A percentile compares a stretch with the other conserved stretches of the same genome.
phyloP scores from a whole-genome alignment of 139 green algal genomes.

The Microglena sp. region DNA sequence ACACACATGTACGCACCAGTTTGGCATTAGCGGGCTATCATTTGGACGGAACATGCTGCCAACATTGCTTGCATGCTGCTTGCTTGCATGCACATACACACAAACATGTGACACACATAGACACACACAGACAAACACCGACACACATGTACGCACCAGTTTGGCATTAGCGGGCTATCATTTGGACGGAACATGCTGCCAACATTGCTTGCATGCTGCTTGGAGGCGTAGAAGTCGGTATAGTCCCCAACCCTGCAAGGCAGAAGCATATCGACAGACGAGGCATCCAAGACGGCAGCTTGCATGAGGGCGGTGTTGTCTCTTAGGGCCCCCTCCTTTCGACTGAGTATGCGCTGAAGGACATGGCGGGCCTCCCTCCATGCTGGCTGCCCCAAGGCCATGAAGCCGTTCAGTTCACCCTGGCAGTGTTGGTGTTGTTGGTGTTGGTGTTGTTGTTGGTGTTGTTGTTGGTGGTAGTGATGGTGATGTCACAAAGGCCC shows the following conservation, averaged over 20 bases:
- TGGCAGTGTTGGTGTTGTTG: constrained; percentile 18
- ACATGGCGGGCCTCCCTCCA: constrained; percentile 57
- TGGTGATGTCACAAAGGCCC: neutral
- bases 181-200: constrained; percentile 72
- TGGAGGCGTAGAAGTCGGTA: constrained; percentile 92
- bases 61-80: constrained; percentile 77
- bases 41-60: constrained; percentile 72
- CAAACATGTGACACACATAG: too few relatives aligned
- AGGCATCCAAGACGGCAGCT: constrained; percentile 31
- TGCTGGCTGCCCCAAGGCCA: constrained; percentile 52
- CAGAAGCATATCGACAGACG: constrained; percentile 61
- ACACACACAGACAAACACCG: too few relatives aligned
- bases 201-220: constrained; percentile 77
- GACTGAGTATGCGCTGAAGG: constrained; percentile 53
- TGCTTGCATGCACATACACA: constrained; percentile 61
- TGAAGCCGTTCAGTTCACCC: constrained; percentile 74
- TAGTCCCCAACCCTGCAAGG: constrained; percentile 80
- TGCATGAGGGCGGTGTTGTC: constrained; percentile 43
- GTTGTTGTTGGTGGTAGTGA: too few relatives aligned
- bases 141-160: constrained; percentile 57
- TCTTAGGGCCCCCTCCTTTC: constrained; percentile 40
- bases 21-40: constrained; percentile 63
- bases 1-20: constrained; percentile 57
- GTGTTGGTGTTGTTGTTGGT: too few relatives aligned
- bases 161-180: constrained; percentile 63